phyloP scores from a whole-genome alignment of 2,329 filamentous ascomycete species.

The Microcera coccophila region DNA sequence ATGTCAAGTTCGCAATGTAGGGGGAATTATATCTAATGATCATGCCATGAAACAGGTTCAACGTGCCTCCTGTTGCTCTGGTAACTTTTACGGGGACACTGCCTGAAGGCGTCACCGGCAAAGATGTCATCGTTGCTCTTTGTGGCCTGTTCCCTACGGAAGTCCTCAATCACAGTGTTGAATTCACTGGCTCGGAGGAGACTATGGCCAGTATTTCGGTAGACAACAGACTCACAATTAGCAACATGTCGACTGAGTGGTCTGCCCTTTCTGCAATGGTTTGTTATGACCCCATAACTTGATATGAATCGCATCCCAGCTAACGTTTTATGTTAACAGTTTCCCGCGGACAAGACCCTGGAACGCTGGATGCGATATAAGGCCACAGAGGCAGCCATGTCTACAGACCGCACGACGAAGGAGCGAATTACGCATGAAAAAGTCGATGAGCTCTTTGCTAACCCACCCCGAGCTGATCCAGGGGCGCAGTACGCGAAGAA shows the following conservation, averaged over 20 bases:
- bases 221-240: conserved; percentile 69
- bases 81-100: conserved; percentile 70
- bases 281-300: conserved; percentile 30
- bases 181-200: conserved; percentile 77
- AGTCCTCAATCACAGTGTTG: conserved; percentile 85
- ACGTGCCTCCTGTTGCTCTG: conserved; percentile 73
- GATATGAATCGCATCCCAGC: conserved; percentile 44
- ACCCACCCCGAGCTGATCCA: conserved; percentile 66
- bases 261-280: conserved; percentile 33
- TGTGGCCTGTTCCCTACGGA: conserved; percentile 82
- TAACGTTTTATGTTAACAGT: too few relatives aligned
- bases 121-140: conserved; percentile 49
- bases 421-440: conserved; percentile 66
- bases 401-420: conserved; percentile 42
- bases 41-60: conserved; percentile 82
- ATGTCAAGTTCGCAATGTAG: conserved; percentile 73
- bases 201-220: conserved; percentile 70
- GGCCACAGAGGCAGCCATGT: conserved; percentile 68
- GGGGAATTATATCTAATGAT: conserved; percentile 76
- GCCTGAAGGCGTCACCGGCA: conserved; percentile 66
- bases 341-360: conserved; percentile 69
- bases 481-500: conserved; percentile 80
- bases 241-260: conserved; percentile 77
- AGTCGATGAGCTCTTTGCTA: conserved; percentile 67
- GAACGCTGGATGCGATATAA: conserved; percentile 71